Base-by-base conservation (phyloP, 1,139 yeast genomes). In the Blastobotrys arbuscula region DNA sequence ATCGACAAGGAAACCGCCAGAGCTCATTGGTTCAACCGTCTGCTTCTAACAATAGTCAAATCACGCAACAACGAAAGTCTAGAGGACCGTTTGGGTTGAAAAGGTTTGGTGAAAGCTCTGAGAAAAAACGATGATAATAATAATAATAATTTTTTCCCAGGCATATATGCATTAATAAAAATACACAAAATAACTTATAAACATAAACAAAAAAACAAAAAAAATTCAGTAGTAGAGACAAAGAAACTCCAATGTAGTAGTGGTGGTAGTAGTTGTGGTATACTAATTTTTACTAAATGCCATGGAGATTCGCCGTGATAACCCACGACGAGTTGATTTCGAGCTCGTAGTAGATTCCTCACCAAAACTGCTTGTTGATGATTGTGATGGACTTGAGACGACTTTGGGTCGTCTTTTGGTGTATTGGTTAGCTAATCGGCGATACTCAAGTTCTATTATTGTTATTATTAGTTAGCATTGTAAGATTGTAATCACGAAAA, bases 361-460 rank as follows among this genome's bases (percentile, higher is more conserved):
- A 28, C 31, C 31, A 28, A 39, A 39, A 8, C 31, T 21, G 6
- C n/a, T 10, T 2, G 46, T 45, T 30, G 51, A 49, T 3, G 34
- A 30, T 30, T 45, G 46, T 38, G 41, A 34, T 10, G 46, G 47
- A 31, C 40, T 19, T 28, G 44, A 36, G 19, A 31, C 19, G 35
- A 36, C 45, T 21, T 34, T 34, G 20, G 51, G 47, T 19, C 55
- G 38, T 53, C 67, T 51, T 48, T 61, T 60, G 20, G 59, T 55
- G 54, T 64, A 61, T 34, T 61, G 65, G 49, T 62, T 60, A 10
- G 64, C 55, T 23, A 64, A 57, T 20, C 58, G 54, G 9, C 65
- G 59, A 48, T 61, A 58, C 47, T 64, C 67, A 35, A 63, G 52
- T 24, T 61, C 60, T 57, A 38, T 5, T 9, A 16, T 47, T 46